Conservation (phyloP, 2,329 filamentous ascomycete genomes). For the Colletotrichum kahawae region DNA sequence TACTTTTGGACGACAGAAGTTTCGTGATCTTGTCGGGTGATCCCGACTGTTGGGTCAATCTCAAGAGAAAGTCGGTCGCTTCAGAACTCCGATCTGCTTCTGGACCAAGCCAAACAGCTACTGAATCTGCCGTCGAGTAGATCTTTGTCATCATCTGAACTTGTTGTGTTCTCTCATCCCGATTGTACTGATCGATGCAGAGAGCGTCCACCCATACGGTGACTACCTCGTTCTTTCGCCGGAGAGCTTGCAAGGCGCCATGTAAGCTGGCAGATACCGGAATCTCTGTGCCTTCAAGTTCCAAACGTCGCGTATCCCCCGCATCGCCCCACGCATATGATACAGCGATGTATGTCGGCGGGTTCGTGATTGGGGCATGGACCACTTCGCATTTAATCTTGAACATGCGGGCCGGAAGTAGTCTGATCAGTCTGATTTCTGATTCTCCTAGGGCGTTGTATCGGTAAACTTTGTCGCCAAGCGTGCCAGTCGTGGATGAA, state of each 20-base stretch:
- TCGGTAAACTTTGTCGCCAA: neutral
- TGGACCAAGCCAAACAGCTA: slow-evolving; percentile 27
- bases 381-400: slow-evolving; percentile 22
- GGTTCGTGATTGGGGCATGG: slow-evolving; percentile 13
- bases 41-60: neutral
- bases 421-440: slow-evolving; percentile 17
- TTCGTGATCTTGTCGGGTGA: neutral
- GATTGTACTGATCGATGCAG: slow-evolving; percentile 18
- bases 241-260: slow-evolving; percentile 24
- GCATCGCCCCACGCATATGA: slow-evolving; percentile 39
- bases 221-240: slow-evolving; percentile 1
- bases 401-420: slow-evolving; percentile 20
- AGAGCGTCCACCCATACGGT: slow-evolving; percentile 31
- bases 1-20: slow-evolving; percentile 17
- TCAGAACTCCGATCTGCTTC: slow-evolving; percentile 20
- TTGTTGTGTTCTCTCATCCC: neutral
- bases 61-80: slow-evolving; percentile 18
- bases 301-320: slow-evolving; percentile 21
- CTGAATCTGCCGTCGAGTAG: slow-evolving; percentile 21
- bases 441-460: neutral
- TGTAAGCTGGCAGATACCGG: slow-evolving; percentile 24
- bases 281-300: slow-evolving; percentile 18
- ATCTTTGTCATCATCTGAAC: slow-evolving; percentile 23
- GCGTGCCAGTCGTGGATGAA: neutral
- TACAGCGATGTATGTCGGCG: slow-evolving; percentile 31